Conservation (phyloP, 1,284 basidiomycete genomes). For the Vanrija pseudolonga region DNA sequence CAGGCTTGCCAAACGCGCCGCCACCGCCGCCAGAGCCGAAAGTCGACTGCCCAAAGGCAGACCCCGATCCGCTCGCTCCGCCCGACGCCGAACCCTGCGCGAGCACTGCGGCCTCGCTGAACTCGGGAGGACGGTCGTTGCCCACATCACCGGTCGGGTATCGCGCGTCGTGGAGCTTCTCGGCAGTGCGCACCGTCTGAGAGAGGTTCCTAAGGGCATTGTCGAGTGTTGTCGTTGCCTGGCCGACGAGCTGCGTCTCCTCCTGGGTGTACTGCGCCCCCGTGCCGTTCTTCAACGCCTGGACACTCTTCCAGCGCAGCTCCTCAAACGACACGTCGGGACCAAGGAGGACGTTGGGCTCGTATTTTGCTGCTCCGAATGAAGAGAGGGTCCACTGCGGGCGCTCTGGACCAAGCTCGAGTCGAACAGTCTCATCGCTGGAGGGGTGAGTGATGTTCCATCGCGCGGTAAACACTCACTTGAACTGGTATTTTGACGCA, state of each 20-base stretch:
- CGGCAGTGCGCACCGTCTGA: slow-evolving; percentile 22
- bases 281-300: slow-evolving; percentile 47
- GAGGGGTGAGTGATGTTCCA: neutral
- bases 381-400: slow-evolving; percentile 79
- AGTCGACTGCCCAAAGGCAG: neutral
- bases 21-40: neutral
- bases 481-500: slow-evolving; percentile 33
- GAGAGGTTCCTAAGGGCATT: slow-evolving; percentile 27
- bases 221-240: slow-evolving; percentile 25
- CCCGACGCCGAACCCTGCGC: neutral
- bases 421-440: slow-evolving; percentile 35
- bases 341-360: slow-evolving; percentile 64
- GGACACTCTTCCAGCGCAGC: slow-evolving; percentile 64
- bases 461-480: slow-evolving; percentile 19
- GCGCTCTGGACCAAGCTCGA: slow-evolving; percentile 37
- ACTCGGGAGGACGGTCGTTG: slow-evolving; percentile 23
- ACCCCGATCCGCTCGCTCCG: neutral
- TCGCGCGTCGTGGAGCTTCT: slow-evolving; percentile 40
- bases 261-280: slow-evolving; percentile 28
- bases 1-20: neutral
- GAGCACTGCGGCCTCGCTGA: slow-evolving; percentile 32
- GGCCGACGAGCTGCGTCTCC: slow-evolving; percentile 24
- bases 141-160: slow-evolving; percentile 23
- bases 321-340: slow-evolving; percentile 79
- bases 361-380: slow-evolving; percentile 68